These are phyloP conservation scores for Extremus antarcticus DNA, from an alignment of 495 filamentous ascomycete species.

Conservation along the genomic window DNA sequence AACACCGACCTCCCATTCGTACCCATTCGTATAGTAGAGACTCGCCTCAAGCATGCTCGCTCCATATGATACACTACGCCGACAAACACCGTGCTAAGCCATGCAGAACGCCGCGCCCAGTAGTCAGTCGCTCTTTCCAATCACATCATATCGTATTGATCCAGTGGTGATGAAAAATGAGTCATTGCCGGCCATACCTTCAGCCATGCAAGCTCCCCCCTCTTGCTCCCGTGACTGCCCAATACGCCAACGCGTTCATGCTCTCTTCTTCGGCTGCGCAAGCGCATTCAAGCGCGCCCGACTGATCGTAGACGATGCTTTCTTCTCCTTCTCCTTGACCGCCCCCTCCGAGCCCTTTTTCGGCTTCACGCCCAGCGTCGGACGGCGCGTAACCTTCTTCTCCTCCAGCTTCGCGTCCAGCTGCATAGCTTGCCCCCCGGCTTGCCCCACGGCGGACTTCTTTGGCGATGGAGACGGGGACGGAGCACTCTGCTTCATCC, in stretches of 20 bases:
- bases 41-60: too few species aligned
- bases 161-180: not conserved
- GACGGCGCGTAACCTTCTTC: not conserved
- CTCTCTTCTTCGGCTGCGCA: conserved; percentile 26
- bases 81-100: not conserved
- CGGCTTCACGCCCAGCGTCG: conserved; percentile 17
- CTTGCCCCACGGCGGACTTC: too few species aligned
- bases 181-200: too few species aligned
- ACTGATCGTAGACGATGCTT: conserved; percentile 22
- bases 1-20: too few species aligned
- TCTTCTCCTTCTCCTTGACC: conserved; percentile 5
- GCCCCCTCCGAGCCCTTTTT: not conserved
- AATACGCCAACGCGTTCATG: too few species aligned
- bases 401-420: conserved; percentile 1
- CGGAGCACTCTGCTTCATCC: conserved; percentile 14
- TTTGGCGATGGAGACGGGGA: conserved; percentile 6
- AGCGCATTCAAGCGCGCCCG: conserved; percentile 29
- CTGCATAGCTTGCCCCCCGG: too few species aligned
- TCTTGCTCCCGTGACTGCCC: too few species aligned
- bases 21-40: too few species aligned
- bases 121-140: too few species aligned
- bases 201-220: too few species aligned
- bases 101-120: too few species aligned
- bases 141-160: not conserved
- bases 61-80: not conserved